Conservation (phyloP, 2,329 filamentous ascomycete species). For the Colletotrichum spinosum region DNA sequence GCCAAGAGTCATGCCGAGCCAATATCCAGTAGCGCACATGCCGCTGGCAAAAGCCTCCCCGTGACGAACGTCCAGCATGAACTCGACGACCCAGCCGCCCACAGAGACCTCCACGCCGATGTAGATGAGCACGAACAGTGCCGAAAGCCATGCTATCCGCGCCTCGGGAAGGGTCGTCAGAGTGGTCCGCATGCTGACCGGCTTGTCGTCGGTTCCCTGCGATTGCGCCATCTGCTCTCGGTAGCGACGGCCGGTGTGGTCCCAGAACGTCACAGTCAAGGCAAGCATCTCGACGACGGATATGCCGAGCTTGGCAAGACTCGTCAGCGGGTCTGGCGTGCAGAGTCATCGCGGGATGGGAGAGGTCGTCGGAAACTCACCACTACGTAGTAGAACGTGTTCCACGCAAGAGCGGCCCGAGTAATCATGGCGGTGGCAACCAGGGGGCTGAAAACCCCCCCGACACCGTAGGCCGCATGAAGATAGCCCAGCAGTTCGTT, state of each 20-base stretch:
- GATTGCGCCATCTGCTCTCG: conserved; percentile 47
- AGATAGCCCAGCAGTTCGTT: conserved; percentile 80
- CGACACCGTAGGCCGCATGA: conserved; percentile 78
- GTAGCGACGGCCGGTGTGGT: conserved; percentile 67
- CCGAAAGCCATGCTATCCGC: conserved; percentile 71
- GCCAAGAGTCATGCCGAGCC: conserved; percentile 83
- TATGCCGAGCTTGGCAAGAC: conserved; percentile 54
- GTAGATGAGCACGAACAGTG: conserved; percentile 81
- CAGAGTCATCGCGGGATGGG: background rate
- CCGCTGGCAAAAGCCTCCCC: conserved; percentile 78
- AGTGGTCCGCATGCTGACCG: conserved; percentile 10
- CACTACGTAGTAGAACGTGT: conserved; percentile 82
- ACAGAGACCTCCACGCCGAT: conserved; percentile 82
- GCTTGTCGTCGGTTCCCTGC: conserved; percentile 7
- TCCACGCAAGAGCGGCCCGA: conserved; percentile 70
- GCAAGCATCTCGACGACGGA: conserved; percentile 66
- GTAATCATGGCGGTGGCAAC: conserved; percentile 80
- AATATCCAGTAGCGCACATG: conserved; percentile 83
- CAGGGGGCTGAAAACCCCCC: conserved; percentile 75
- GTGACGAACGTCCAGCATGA: conserved; percentile 82
- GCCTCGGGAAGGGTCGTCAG: conserved; percentile 2
- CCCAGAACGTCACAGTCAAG: conserved; percentile 71
- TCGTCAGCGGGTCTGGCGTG: background rate
- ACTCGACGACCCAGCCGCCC: conserved; percentile 83
- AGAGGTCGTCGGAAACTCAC: conserved; percentile 43